Conservation (phyloP, 345 rosid species). For the Rubroshorea leprosula region DNA sequence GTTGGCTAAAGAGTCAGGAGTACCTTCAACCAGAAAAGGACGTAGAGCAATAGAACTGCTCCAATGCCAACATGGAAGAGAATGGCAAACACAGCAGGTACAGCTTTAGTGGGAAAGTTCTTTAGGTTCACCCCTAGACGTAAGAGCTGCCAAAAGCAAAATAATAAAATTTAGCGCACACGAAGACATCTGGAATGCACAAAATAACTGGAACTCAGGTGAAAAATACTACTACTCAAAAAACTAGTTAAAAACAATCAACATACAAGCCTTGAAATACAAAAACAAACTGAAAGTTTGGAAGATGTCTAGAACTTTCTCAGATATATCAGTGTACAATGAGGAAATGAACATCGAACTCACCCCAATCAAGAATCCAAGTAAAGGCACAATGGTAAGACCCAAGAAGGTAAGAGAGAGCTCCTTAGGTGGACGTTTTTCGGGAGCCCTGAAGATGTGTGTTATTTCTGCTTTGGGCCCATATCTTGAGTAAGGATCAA, state of each 20-base stretch:
- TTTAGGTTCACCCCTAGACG: slow-evolving; percentile 77
- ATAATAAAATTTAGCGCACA: neutral
- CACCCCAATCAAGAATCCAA: slow-evolving; percentile 88
- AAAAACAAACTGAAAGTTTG: neutral
- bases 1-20: neutral
- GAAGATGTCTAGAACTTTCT: neutral
- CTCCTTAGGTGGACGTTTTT: slow-evolving; percentile 75
- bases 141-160: slow-evolving; percentile 42
- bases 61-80: slow-evolving; percentile 88
- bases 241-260: neutral
- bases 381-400: slow-evolving; percentile 58
- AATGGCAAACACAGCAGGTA: slow-evolving; percentile 56
- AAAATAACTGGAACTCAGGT: neutral
- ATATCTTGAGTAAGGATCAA: slow-evolving; percentile 63
- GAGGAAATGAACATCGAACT: slow-evolving; percentile 23
- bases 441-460: slow-evolving; percentile 85
- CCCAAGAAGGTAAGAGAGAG: slow-evolving; percentile 86
- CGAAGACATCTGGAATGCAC: neutral
- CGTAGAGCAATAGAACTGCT: slow-evolving; percentile 76
- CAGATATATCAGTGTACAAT: neutral
- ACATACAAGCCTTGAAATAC: neutral
- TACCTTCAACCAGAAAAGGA: slow-evolving; percentile 94
- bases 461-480: slow-evolving; percentile 84
- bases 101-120: slow-evolving; percentile 68
- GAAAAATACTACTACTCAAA: neutral